These are phyloP conservation scores for Lignosus rhinocerotis DNA, from an alignment of 1,284 basidiomycete species.

Conservation along the genomic window DNA sequence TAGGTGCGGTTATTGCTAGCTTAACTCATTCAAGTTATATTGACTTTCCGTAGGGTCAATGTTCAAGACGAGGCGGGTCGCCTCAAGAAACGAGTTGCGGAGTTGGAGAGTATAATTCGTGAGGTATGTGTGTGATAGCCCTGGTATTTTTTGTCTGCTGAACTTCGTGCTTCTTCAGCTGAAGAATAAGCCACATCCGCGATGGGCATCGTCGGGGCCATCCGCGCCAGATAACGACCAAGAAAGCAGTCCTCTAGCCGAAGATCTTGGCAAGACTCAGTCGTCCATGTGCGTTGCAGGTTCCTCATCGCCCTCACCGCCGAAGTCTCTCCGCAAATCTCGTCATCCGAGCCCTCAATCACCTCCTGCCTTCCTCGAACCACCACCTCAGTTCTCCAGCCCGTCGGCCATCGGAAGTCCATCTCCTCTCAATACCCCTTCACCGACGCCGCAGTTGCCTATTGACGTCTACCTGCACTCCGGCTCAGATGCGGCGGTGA, in stretches of 20 bases:
- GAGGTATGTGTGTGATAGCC: conserved; percentile 46
- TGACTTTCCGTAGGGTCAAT: conserved; percentile 27
- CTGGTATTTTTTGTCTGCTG: conserved; percentile 3
- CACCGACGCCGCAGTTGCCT: conserved; percentile 17
- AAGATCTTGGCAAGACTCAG: background rate
- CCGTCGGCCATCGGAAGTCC: conserved; percentile 18
- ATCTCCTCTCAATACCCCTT: conserved; percentile 23
- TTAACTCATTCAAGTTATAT: background rate
- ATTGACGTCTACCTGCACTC: conserved; percentile 12
- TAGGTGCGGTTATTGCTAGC: conserved; percentile 34
- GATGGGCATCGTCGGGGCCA: conserved; percentile 49
- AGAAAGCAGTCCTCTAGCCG: conserved; percentile 11
- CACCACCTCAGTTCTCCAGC: conserved; percentile 10
- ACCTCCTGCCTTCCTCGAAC: conserved; percentile 5
- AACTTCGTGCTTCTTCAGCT: conserved; percentile 33
- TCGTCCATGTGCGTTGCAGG: background rate
- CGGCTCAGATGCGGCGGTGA: conserved; percentile 6
- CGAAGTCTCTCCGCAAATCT: conserved; percentile 4
- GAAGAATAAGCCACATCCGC: conserved; percentile 73
- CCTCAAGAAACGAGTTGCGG: conserved; percentile 74
- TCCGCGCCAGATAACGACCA: conserved; percentile 23
- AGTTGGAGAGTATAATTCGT: conserved; percentile 81
- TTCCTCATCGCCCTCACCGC: conserved; percentile 7
- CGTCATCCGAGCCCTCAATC: conserved; percentile 8
- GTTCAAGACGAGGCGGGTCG: conserved; percentile 60